Percentiles rank a stretch among this genome's conserved stretches.
phyloP scores from a whole-genome alignment of 805 yeast species.

The Yarrowia bubula region DNA sequence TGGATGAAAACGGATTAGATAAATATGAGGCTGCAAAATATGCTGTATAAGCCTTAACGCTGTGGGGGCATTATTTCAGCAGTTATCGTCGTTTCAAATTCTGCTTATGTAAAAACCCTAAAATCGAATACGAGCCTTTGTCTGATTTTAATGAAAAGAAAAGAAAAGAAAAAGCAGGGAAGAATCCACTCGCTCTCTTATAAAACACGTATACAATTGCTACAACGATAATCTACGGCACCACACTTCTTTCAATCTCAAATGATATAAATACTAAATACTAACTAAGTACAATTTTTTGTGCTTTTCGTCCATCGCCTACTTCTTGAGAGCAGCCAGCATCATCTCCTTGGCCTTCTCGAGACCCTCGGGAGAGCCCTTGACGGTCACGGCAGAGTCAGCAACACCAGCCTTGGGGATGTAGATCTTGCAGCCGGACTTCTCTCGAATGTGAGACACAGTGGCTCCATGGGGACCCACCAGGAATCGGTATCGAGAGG shows the following conservation, averaged over 20 bases:
- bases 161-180: background rate
- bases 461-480: conserved; percentile 77
- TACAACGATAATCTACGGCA: no score
- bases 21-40: no score
- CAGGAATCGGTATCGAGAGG: conserved; percentile 55
- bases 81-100: background rate
- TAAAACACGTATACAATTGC: no score
- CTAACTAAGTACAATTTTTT: conserved; percentile 11
- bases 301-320: no score
- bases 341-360: conserved; percentile 48
- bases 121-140: background rate
- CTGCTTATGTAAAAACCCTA: background rate
- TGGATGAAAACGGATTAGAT: no score
- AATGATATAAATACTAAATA: conserved; percentile 26
- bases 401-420: conserved; percentile 57
- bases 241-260: background rate
- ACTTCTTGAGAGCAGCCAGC: conserved; percentile 35
- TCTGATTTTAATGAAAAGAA: background rate
- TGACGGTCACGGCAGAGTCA: conserved; percentile 54
- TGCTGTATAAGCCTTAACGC: background rate
- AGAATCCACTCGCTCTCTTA: no score
- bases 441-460: conserved; percentile 58
- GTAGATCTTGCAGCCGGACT: conserved; percentile 55
- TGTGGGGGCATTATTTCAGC: background rate
- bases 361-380: conserved; percentile 59